Evolutionary conservation across 331 rosid species (phyloP), one percentile per base, ranked within the genome.

Genomic region (Pyracantha coccinea): DNA sequence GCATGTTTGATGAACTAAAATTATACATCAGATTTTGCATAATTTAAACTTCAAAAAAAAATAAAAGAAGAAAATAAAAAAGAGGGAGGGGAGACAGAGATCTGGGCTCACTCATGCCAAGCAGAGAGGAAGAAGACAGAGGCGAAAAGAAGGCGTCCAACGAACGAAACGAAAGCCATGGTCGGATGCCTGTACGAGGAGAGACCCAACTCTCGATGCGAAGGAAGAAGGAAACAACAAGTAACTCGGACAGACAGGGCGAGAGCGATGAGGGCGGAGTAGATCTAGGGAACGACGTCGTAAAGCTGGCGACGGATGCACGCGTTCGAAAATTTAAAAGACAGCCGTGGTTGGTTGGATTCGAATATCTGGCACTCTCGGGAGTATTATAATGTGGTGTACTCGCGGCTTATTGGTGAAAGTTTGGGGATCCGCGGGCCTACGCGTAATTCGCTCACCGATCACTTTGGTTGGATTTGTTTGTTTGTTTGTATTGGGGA

Each of bases 61-160:
- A 6, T 0, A 38, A 10, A 38, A 38, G 15, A 3, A 41, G 47
- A 41, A 41, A 41, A 41, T 41, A 41, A 41, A 38, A n/a, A 41
- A 41, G 4, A 41, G 15, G 35, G n/a, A 35, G 33, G 16, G 33
- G 25, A 75, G 62, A 65, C 23, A 44, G 59, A 80, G 89, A 83
- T 86, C 88, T 70, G 77, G 65, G 44, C 89, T 83, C 74, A 89
- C 92, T 89, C 90, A 76, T 85, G 90, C 85, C 82, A 85, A 67
- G 94, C 94, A 50, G 91, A 83, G 69, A 83, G 83, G 60, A 85
- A 75, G 86, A 89, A 89, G 66, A 89, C 79, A 14, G 90, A 78
- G 45, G 80, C 91, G 77, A 87, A 89, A 35, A 89, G 87, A 57
- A 89, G 82, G 69, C 94, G 83, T 61, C 91, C 91, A 24, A 79